phyloP scores from a whole-genome alignment of 1,139 yeast species.

The Zygosaccharomyces sapae region DNA sequence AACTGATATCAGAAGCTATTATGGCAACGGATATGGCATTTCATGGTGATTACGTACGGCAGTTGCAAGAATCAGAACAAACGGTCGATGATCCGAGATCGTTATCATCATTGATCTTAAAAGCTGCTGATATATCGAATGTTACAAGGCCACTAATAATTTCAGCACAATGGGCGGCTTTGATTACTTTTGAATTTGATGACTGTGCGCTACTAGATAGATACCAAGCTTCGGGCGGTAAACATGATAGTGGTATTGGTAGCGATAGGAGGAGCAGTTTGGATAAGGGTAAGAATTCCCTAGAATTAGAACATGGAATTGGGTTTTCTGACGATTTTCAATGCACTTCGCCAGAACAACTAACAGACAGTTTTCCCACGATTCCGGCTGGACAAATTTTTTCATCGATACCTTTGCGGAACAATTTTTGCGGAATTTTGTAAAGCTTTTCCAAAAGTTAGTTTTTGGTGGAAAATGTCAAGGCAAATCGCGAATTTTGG shows the following conservation, averaged over 20 bases:
- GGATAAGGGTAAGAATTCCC: constrained; percentile 28
- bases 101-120: constrained; percentile 66
- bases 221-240: constrained; percentile 6
- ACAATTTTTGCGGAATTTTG: constrained; percentile 65
- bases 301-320: constrained; percentile 22
- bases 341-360: constrained; percentile 15
- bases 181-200: constrained; percentile 69
- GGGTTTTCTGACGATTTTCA: constrained; percentile 33
- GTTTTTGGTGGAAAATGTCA: constrained; percentile 43
- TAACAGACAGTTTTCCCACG: constrained; percentile 42
- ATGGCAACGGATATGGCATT: constrained; percentile 94
- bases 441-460: constrained; percentile 52
- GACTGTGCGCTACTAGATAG: constrained; percentile 51
- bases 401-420: constrained; percentile 81
- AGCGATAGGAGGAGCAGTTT: no score
- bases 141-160: constrained; percentile 76
- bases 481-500: constrained; percentile 43
- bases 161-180: constrained; percentile 82
- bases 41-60: constrained; percentile 66
- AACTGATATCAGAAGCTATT: constrained; percentile 41
- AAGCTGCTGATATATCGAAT: constrained; percentile 92
- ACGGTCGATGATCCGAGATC: constrained; percentile 35
- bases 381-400: constrained; percentile 71
- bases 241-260: constrained; percentile 4
- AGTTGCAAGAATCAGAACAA: constrained; percentile 20